Percentiles rank a stretch among this genome's conserved stretches.
phyloP scores from a whole-genome alignment of 2,329 filamentous ascomycete species.

The Fusarium keratoplasticum region DNA sequence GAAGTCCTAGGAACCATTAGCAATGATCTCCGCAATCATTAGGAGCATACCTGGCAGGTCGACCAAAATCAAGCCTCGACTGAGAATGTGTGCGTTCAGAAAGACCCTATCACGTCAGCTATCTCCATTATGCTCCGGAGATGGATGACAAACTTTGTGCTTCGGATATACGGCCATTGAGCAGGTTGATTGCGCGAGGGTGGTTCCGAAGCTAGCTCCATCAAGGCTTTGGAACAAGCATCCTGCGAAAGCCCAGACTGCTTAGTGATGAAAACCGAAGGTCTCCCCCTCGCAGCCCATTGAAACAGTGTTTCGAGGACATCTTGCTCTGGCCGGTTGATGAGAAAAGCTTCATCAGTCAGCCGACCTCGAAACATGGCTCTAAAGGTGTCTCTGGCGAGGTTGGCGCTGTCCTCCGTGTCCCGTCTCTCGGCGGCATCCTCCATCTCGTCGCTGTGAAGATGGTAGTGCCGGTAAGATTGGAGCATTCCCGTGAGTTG shows the following conservation, averaged over 20 bases:
- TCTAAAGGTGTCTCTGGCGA: constrained; percentile 53
- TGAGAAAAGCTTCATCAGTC: constrained; percentile 32
- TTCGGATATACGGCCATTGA: constrained; percentile 59
- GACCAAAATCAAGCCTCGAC: constrained; percentile 59
- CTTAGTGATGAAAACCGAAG: not conserved
- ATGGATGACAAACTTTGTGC: constrained; percentile 50
- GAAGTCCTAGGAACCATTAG: constrained; percentile 49
- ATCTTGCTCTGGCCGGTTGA: not conserved
- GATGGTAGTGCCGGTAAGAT: constrained; percentile 52
- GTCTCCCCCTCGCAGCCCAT: constrained; percentile 38
- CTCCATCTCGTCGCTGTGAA: constrained; percentile 36
- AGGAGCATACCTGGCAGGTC: constrained; percentile 58
- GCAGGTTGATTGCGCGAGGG: constrained; percentile 30
- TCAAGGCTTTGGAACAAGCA: constrained; percentile 51
- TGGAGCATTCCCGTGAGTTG: constrained; percentile 52
- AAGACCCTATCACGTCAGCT: constrained; percentile 53
- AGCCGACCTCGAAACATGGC: constrained; percentile 51
- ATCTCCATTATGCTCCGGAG: not conserved
- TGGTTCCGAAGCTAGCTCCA: constrained; percentile 53
- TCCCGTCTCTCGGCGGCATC: constrained; percentile 42
- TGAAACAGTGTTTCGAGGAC: constrained; percentile 36
- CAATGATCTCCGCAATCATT: not conserved
- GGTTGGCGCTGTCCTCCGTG: constrained; percentile 43
- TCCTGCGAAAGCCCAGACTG: constrained; percentile 15
- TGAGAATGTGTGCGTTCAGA: constrained; percentile 58